Evolutionary conservation across 345 rosid genomes (phyloP).

Genomic region (Boechera stricta): DNA sequence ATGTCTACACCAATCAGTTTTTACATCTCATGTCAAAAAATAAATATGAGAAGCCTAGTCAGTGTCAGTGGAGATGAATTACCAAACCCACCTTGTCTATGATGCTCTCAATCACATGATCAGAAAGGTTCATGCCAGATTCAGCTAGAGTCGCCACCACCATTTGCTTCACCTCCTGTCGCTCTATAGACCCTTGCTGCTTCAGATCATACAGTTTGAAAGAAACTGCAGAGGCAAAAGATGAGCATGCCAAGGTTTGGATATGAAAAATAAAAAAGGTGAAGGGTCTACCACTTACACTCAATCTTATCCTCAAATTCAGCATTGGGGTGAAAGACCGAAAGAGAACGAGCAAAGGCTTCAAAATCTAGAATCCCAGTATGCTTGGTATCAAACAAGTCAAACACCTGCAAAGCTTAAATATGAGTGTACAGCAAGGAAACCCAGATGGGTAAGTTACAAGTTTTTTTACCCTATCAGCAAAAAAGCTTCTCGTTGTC

Average conservation of each 20-base stretch:
- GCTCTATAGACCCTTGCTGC: constrained; percentile 84
- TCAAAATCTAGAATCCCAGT: constrained; percentile 83
- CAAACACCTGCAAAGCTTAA: constrained; percentile 65
- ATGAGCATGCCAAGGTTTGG: constrained; percentile 17
- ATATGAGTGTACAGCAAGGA: constrained; percentile 26
- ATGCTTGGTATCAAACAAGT: constrained; percentile 81
- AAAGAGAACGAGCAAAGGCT: constrained; percentile 77
- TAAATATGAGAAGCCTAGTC: neutral
- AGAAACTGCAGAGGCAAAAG: constrained; percentile 60
- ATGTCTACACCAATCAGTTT: constrained; percentile 55
- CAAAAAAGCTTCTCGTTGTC: constrained; percentile 63
- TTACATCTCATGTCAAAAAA: constrained; percentile 8
- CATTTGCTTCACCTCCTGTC: constrained; percentile 75
- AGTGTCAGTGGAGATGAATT: constrained; percentile 2
- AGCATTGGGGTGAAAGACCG: constrained; percentile 65
- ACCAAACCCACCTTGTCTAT: constrained; percentile 66
- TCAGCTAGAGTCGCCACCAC: constrained; percentile 79
- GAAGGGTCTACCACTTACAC: constrained; percentile 53
- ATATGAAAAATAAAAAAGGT: neutral
- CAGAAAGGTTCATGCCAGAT: constrained; percentile 81
- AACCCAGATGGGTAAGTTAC: neutral
- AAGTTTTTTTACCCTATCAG: constrained; percentile 58
- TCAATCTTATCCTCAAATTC: constrained; percentile 74
- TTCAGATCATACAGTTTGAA: constrained; percentile 87
- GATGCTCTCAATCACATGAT: constrained; percentile 75